Base-by-base conservation (phyloP, 2,329 filamentous ascomycete species). In the Sporothrix brunneoviolacea region DNA sequence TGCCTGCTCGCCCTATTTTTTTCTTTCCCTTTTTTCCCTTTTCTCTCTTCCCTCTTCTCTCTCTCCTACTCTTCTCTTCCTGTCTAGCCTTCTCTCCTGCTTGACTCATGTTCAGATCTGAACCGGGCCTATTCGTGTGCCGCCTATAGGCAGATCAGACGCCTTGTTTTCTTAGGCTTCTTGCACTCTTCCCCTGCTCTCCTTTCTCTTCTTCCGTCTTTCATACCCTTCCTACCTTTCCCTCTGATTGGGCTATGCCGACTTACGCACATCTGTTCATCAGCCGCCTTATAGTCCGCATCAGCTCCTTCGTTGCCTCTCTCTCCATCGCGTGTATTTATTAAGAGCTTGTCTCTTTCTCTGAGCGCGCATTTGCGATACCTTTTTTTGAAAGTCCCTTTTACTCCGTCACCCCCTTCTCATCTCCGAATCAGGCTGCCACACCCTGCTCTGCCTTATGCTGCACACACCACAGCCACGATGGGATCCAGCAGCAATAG, bases 1-100 rank as follows among this genome's bases (percentile, higher is more conserved):
- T 41, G 27, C 35, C 36, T 27, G 33, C 37, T 21, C 37, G 38
- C 38, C 38, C 32, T 42, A 18, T 28, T 49, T 48, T 27, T 48
- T 36, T 24, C 15, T 16, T 24, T 19, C 6, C 13, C 33, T 13
- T 24, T 15, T 37, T 8, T 35, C 32, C 32, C 13, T 35, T 35
- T 38, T 38, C 8, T 19, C 36, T 38, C 13, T 38, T 19, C 21
- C 28, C 10, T 24, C 18, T n/a, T 21, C 32, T 22, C 15, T 4
- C 16, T 27, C 28, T 19, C 21, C 46, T 15, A 18, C 35, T 13
- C n/a, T 28, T 37, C 24, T 22, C 27, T 32, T 33, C 38, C 33
- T 22, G 3, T 22, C 2, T 24, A 18, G 8, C 16, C 35, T 37
- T 37, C 35, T 6, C 35, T 12, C 5, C 35, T 3, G 10, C 19